Evolutionary conservation across 768 basidiomycete species (phyloP).

Genomic region (Mycena galericulata): DNA sequence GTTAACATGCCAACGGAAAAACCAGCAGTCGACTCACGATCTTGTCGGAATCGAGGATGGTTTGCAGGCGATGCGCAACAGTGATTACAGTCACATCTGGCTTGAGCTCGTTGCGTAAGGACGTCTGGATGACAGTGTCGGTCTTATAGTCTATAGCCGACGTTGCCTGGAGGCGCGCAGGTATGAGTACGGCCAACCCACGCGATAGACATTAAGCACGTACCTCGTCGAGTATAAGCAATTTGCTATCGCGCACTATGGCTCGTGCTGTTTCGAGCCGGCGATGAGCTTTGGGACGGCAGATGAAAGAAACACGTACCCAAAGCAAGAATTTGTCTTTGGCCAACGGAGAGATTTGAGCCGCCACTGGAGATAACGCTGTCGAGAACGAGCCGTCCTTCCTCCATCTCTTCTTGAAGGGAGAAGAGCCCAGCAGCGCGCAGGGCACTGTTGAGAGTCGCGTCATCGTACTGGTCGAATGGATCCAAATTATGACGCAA

Average conservation of each 20-base stretch:
- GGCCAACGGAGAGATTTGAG: constrained; percentile 59
- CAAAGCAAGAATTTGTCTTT: constrained; percentile 67
- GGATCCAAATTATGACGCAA: constrained; percentile 33
- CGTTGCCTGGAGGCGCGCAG: constrained; percentile 54
- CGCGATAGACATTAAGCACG: background rate
- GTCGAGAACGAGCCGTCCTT: constrained; percentile 48
- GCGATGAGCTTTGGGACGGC: background rate
- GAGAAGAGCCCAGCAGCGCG: constrained; percentile 46
- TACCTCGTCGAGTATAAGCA: constrained; percentile 67
- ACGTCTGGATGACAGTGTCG: constrained; percentile 75
- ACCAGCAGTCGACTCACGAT: constrained; percentile 39
- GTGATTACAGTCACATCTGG: constrained; percentile 67
- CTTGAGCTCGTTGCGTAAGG: constrained; percentile 72
- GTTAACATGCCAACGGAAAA: background rate
- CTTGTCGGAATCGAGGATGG: constrained; percentile 70
- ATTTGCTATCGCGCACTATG: constrained; percentile 59
- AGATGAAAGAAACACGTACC: background rate
- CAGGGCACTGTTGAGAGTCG: constrained; percentile 63
- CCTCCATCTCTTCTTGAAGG: constrained; percentile 48
- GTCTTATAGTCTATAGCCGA: constrained; percentile 67
- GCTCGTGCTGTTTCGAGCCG: constrained; percentile 66
- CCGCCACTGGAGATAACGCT: constrained; percentile 72
- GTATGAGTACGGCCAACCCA: too few species aligned
- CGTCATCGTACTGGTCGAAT: constrained; percentile 63
- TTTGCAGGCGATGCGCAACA: constrained; percentile 65